Conservation (phyloP, 108 stramenopile species). For the Schizochytrium sp. region DNA sequence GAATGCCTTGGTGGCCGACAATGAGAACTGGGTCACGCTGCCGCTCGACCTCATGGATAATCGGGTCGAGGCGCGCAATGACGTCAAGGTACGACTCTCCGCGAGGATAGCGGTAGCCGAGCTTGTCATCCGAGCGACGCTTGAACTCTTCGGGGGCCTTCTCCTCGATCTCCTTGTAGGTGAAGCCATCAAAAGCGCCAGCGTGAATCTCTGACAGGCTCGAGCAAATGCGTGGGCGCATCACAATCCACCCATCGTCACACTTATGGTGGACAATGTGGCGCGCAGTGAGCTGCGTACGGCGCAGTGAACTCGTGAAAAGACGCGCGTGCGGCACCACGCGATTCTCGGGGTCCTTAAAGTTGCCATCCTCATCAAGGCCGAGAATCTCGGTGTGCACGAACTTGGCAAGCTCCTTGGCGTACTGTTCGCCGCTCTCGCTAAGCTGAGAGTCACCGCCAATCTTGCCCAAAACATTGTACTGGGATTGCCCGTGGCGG, state of each 20-base stretch:
- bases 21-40: conserved; percentile 90
- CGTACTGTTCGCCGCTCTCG: conserved; percentile 75
- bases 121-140: conserved; percentile 78
- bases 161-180: conserved; percentile 87
- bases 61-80: conserved; percentile 84
- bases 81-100: conserved; percentile 98
- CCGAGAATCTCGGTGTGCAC: conserved; percentile 61
- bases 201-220: conserved; percentile 85
- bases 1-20: conserved; percentile 82
- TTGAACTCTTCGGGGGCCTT: conserved; percentile 86
- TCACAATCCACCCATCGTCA: conserved; percentile 15
- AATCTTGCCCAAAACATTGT: conserved; percentile 91
- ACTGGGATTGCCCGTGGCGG: conserved; percentile 94
- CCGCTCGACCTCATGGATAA: conserved; percentile 95
- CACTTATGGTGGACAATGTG: conserved; percentile 63
- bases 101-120: conserved; percentile 62
- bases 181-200: conserved; percentile 84
- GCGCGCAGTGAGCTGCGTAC: conserved; percentile 90
- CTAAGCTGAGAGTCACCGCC: conserved; percentile 93
- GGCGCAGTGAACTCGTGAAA: conserved; percentile 86
- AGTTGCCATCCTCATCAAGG: neutral
- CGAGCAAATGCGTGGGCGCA: conserved; percentile 48
- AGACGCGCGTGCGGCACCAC: conserved; percentile 62
- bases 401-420: conserved; percentile 74
- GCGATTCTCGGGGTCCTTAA: neutral